phyloP scores from a whole-genome alignment of 768 basidiomycete species.

The Artomyces pyxidatus region DNA sequence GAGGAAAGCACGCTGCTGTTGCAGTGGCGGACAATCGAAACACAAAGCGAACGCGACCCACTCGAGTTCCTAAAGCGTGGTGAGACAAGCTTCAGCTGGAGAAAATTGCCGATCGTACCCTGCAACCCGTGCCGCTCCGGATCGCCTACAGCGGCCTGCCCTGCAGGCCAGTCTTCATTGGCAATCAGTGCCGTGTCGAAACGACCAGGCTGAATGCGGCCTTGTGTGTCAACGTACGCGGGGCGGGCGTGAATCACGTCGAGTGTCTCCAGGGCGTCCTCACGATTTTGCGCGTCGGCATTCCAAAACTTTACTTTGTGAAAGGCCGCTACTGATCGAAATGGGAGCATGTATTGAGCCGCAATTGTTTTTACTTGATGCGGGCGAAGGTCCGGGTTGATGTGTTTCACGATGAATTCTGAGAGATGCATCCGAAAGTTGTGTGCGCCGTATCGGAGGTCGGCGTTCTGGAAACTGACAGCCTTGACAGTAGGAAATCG shows the following conservation, averaged over 20 bases:
- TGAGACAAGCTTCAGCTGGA: neutral
- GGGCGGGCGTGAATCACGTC: neutral
- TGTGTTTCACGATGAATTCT: neutral
- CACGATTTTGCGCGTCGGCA: neutral
- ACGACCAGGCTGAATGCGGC: neutral
- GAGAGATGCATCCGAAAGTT: neutral
- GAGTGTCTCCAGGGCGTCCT: neutral
- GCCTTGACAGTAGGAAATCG: neutral
- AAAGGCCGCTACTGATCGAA: neutral
- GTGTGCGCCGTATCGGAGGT: neutral
- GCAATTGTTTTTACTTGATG: too few relatives aligned
- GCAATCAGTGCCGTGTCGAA: neutral
- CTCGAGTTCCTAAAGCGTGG: neutral
- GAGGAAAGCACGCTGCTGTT: too few relatives aligned
- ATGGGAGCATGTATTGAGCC: too few relatives aligned
- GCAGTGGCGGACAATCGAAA: neutral
- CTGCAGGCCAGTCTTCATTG: too few relatives aligned
- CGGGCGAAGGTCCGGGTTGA: neutral
- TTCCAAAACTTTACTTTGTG: neutral
- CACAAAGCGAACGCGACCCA: neutral
- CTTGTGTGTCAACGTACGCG: neutral
- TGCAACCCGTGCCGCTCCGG: neutral
- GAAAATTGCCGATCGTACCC: neutral
- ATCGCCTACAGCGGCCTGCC: too few relatives aligned
- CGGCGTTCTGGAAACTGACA: neutral